These are phyloP conservation scores for Plantago ovata DNA, from an alignment of 257 asterid species.

Conservation along the genomic window DNA sequence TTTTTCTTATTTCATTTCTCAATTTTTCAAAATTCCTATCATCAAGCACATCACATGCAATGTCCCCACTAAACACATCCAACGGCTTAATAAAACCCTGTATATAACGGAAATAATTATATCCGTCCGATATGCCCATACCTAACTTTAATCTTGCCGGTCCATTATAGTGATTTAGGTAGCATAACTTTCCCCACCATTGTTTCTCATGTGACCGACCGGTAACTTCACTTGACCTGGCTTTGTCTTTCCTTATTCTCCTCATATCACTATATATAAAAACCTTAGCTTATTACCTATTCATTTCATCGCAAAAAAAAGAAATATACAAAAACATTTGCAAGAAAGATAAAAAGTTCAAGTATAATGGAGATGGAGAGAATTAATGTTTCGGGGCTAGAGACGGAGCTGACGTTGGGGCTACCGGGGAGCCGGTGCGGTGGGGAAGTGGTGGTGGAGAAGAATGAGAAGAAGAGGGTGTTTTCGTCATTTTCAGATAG, in stretches of 20 bases:
- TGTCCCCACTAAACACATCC: slow-evolving; percentile 34
- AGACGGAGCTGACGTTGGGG: slow-evolving; percentile 82
- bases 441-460: slow-evolving; percentile 15
- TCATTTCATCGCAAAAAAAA: not conserved
- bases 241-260: slow-evolving; percentile 21
- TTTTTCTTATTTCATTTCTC: too few relatives aligned
- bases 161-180: slow-evolving; percentile 29
- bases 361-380: slow-evolving; percentile 34
- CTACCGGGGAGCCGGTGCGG: slow-evolving; percentile 53
- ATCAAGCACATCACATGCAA: slow-evolving; percentile 57
- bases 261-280: slow-evolving; percentile 34
- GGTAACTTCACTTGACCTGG: slow-evolving; percentile 37
- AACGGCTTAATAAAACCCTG: slow-evolving; percentile 31
- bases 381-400: slow-evolving; percentile 36
- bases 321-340: not conserved
- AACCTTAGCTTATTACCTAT: not conserved
- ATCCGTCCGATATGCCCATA: slow-evolving; percentile 41
- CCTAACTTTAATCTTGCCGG: slow-evolving; percentile 42
- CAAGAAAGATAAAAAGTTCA: not conserved
- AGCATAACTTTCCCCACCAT: slow-evolving; percentile 59
- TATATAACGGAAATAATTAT: slow-evolving; percentile 8
- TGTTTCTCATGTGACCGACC: slow-evolving; percentile 75
- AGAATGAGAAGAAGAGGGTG: slow-evolving; percentile 53
- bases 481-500: slow-evolving; percentile 39
- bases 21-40: not conserved